phyloP scores from a whole-genome alignment of 257 asterid species.

The Rubia yunnanensis region DNA sequence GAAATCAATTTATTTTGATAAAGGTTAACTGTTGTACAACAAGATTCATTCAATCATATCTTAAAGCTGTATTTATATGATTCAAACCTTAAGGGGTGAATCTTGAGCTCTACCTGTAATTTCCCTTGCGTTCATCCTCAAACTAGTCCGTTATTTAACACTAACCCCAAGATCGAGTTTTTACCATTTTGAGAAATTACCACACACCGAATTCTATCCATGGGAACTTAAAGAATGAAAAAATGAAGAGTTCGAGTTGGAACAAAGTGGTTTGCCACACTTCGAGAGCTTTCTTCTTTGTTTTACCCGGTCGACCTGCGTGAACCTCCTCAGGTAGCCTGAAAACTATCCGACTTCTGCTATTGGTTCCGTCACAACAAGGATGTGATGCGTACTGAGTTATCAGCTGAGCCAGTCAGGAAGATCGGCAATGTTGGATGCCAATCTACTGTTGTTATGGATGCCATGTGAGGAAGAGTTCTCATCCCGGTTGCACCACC shows the following conservation, averaged over 20 bases:
- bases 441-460: constrained; percentile 91
- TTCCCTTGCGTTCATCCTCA: too few relatives aligned
- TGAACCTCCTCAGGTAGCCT: not conserved
- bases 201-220: not conserved
- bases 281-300: not conserved
- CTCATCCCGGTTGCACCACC: constrained; percentile 49
- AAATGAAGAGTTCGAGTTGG: not conserved
- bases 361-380: constrained; percentile 25
- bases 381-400: constrained; percentile 75
- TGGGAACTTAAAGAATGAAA: not conserved
- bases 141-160: too few relatives aligned
- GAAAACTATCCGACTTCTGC: not conserved
- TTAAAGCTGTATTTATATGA: too few relatives aligned
- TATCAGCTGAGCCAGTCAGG: constrained; percentile 90
- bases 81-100: too few relatives aligned
- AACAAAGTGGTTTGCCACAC: not conserved
- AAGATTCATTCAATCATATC: too few relatives aligned
- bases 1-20: too few relatives aligned
- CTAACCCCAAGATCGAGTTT: not conserved
- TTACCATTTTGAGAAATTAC: not conserved
- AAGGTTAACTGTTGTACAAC: not conserved
- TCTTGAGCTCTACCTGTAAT: too few relatives aligned
- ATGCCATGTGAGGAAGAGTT: constrained; percentile 57
- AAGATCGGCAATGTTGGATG: constrained; percentile 80
- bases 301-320: not conserved